These are phyloP conservation scores for Lasiosphaeria miniovina DNA, from an alignment of 495 filamentous ascomycete species.

Conservation along the genomic window DNA sequence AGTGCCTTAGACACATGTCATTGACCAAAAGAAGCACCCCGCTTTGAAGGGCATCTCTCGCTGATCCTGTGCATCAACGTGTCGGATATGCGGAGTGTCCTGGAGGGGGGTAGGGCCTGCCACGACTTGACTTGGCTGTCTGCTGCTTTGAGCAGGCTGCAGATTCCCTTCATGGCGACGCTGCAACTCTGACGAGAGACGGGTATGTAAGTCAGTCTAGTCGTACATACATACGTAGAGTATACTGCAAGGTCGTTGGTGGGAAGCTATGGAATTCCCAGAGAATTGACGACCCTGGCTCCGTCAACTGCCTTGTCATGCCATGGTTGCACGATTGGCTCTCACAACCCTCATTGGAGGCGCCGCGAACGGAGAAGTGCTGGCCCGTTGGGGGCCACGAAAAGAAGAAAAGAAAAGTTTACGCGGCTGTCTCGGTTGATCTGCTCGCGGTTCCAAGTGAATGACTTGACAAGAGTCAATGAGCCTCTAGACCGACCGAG, in stretches of 20 bases:
- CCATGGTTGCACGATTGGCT: conserved; percentile 7
- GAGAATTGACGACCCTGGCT: conserved; percentile 13
- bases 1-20: conserved; percentile 8
- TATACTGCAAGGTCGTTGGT: conserved; percentile 5
- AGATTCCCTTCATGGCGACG: conserved; percentile 3
- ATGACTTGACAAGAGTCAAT: not conserved
- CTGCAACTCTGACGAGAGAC: not conserved
- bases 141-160: conserved; percentile 11
- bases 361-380: conserved; percentile 1
- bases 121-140: not conserved
- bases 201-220: too few species aligned
- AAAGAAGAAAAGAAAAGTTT: not conserved
- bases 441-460: conserved; percentile 7
- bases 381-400: conserved; percentile 11
- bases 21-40: conserved; percentile 8
- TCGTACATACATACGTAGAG: not conserved
- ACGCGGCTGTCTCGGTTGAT: conserved; percentile 2
- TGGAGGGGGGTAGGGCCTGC: not conserved
- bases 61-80: conserved; percentile 6
- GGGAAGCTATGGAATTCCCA: conserved; percentile 19
- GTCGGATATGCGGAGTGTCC: conserved; percentile 13
- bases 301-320: conserved; percentile 11
- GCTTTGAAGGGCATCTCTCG: not conserved
- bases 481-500: not conserved
- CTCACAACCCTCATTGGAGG: conserved; percentile 1